phyloP scores from a whole-genome alignment of 352 stramenopile genomes.

The Peronospora farinosa region DNA sequence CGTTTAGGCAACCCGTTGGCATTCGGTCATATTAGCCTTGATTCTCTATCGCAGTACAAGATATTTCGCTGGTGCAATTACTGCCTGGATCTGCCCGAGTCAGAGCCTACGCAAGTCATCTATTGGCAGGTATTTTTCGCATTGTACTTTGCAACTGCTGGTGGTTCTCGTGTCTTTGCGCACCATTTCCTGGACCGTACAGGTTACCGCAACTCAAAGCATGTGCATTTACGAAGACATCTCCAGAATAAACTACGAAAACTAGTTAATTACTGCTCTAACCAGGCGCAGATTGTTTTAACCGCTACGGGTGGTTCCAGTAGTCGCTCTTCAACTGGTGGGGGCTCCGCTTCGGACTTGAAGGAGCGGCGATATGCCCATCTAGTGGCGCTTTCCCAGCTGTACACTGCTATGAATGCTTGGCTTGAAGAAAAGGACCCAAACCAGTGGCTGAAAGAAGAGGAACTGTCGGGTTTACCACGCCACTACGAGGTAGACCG shows the following conservation, averaged over 20 bases:
- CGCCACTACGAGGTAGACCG: slow-evolving; percentile 68
- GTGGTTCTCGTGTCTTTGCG: slow-evolving; percentile 46
- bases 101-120: slow-evolving; percentile 44
- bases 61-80: slow-evolving; percentile 68
- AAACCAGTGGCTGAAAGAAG: slow-evolving; percentile 71
- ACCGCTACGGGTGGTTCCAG: slow-evolving; percentile 25
- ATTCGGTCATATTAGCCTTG: slow-evolving; percentile 49
- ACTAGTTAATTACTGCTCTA: slow-evolving; percentile 58
- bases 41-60: slow-evolving; percentile 57
- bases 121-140: slow-evolving; percentile 74
- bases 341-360: slow-evolving; percentile 14
- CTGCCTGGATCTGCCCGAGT: slow-evolving; percentile 49
- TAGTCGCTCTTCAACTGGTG: slow-evolving; percentile 5
- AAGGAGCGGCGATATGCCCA: slow-evolving; percentile 51
- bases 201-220: slow-evolving; percentile 29
- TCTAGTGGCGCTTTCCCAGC: slow-evolving; percentile 50
- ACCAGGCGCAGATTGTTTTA: slow-evolving; percentile 54
- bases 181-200: slow-evolving; percentile 56
- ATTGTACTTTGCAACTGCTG: slow-evolving; percentile 55
- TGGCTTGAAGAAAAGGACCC: slow-evolving; percentile 81
- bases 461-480: slow-evolving; percentile 60
- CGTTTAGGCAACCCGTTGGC: slow-evolving; percentile 15
- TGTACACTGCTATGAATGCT: slow-evolving; percentile 81
- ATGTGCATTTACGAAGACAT: slow-evolving; percentile 41
- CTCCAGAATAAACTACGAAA: slow-evolving; percentile 49